These are phyloP conservation scores for Sanghuangporus sanghuang DNA, from an alignment of 1,284 basidiomycete genomes.

Conservation along the genomic window DNA sequence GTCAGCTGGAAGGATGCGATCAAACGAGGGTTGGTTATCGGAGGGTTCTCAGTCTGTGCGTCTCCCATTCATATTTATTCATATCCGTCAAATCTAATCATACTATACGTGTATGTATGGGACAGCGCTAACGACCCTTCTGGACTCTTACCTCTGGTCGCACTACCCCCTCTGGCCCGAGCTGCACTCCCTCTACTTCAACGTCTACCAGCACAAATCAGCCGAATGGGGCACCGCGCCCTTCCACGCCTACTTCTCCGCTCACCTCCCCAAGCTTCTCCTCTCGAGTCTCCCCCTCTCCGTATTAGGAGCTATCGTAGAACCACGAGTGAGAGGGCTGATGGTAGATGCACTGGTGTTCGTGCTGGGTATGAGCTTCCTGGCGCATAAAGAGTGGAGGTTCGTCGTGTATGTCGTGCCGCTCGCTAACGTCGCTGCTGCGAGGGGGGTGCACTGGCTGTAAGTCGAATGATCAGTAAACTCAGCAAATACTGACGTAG, in stretches of 20 bases:
- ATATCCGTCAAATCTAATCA: background rate
- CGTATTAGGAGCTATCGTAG: constrained; percentile 42
- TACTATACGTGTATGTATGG: background rate
- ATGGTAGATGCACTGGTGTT: constrained; percentile 53
- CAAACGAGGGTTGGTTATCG: constrained; percentile 48
- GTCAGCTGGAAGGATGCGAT: constrained; percentile 44
- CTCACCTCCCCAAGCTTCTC: constrained; percentile 76
- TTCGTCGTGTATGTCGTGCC: constrained; percentile 90
- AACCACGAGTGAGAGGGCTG: constrained; percentile 45
- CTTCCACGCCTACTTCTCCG: constrained; percentile 62
- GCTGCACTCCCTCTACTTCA: constrained; percentile 76
- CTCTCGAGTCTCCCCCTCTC: constrained; percentile 63
- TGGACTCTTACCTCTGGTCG: constrained; percentile 90
- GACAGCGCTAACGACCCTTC: constrained; percentile 54
- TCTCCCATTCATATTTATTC: background rate
- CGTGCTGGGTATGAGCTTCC: constrained; percentile 61
- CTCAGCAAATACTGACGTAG: background rate
- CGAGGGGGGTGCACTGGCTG: constrained; percentile 58
- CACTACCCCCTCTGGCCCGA: constrained; percentile 80
- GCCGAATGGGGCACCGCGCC: constrained; percentile 90
- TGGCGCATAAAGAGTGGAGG: constrained; percentile 94
- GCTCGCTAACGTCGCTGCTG: constrained; percentile 74
- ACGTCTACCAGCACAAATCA: constrained; percentile 83
- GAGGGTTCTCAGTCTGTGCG: constrained; percentile 55
- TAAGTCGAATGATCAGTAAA: constrained; percentile 32